A percentile compares a stretch with the other conserved stretches of the same genome.
Conservation (phyloP, 192 early-diverging fungal species). For the Linnemannia hyalina region DNA sequence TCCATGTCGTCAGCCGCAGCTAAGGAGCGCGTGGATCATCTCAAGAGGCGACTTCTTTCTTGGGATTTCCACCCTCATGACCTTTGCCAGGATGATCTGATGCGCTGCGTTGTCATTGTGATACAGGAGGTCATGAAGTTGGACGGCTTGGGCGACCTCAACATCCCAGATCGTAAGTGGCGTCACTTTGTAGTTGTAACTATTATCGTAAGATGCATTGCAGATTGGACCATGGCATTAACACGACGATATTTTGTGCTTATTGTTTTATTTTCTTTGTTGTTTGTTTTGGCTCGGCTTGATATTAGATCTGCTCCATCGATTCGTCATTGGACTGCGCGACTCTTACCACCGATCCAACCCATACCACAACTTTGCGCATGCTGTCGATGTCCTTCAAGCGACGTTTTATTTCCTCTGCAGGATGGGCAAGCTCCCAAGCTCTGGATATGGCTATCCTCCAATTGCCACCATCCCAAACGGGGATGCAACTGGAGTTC, state of each 20-base stretch:
- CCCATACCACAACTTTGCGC: constrained; percentile 95
- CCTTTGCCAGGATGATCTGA: constrained; percentile 70
- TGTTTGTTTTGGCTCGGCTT: constrained; percentile 6
- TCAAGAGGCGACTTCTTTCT: constrained; percentile 69
- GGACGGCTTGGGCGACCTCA: constrained; percentile 67
- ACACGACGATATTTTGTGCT: not conserved
- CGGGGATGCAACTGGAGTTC: not conserved
- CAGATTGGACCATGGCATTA: not conserved
- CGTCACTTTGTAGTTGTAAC: not conserved
- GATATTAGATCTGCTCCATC: constrained; percentile 60
- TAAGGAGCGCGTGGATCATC: constrained; percentile 48
- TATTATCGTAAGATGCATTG: not conserved
- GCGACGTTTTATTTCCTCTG: constrained; percentile 87
- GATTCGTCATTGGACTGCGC: constrained; percentile 66
- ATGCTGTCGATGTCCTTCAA: constrained; percentile 96
- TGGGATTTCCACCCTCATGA: constrained; percentile 84
- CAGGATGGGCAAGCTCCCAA: constrained; percentile 67
- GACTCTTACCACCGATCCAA: constrained; percentile 74
- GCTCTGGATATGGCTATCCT: constrained; percentile 33
- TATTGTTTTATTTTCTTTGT: not conserved
- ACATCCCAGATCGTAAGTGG: constrained; percentile 64
- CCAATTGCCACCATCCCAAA: constrained; percentile 1
- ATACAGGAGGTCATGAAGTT: constrained; percentile 75
- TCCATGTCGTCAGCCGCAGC: constrained; percentile 47
- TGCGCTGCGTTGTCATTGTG: constrained; percentile 76